phyloP scores from a whole-genome alignment of 257 asterid genomes.

The Plantago elongata region DNA sequence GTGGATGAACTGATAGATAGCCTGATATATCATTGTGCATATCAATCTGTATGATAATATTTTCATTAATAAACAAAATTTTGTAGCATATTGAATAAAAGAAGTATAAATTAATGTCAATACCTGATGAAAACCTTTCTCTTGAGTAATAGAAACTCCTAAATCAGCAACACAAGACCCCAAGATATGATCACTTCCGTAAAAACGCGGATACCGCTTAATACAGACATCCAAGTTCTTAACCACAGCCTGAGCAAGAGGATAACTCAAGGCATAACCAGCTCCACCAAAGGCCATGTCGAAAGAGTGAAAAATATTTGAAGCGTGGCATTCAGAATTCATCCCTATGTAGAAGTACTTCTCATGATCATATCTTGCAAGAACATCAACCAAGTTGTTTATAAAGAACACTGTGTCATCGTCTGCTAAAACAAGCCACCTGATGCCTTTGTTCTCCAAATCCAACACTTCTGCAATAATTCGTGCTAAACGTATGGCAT shows the following conservation, averaged over 20 bases:
- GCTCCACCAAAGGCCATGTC: slow-evolving; percentile 52
- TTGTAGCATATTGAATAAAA: background rate
- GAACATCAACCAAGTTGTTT: slow-evolving; percentile 40
- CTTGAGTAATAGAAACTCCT: slow-evolving; percentile 36
- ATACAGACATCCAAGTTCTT: slow-evolving; percentile 33
- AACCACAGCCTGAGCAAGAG: slow-evolving; percentile 39
- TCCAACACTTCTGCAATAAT: slow-evolving; percentile 29
- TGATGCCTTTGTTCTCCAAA: slow-evolving; percentile 19
- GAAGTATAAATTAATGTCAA: background rate
- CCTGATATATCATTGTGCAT: slow-evolving; percentile 31
- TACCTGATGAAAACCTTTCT: slow-evolving; percentile 50
- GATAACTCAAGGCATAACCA: slow-evolving; percentile 38
- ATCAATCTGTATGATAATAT: slow-evolving; percentile 17
- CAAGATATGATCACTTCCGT: slow-evolving; percentile 36
- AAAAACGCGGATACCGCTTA: slow-evolving; percentile 31
- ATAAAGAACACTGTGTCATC: slow-evolving; percentile 45
- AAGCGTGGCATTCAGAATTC: slow-evolving; percentile 34
- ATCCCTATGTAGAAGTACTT: slow-evolving; percentile 39
- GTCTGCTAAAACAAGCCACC: slow-evolving; percentile 47
- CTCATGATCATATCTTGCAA: slow-evolving; percentile 31
- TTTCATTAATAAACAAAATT: background rate
- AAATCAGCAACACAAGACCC: slow-evolving; percentile 43
- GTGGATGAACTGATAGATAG: slow-evolving; percentile 27
- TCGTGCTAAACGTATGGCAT: slow-evolving; percentile 32
- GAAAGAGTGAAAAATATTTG: slow-evolving; percentile 35